Conservation (phyloP, 805 yeast genomes). For the Pichia eremophila region DNA sequence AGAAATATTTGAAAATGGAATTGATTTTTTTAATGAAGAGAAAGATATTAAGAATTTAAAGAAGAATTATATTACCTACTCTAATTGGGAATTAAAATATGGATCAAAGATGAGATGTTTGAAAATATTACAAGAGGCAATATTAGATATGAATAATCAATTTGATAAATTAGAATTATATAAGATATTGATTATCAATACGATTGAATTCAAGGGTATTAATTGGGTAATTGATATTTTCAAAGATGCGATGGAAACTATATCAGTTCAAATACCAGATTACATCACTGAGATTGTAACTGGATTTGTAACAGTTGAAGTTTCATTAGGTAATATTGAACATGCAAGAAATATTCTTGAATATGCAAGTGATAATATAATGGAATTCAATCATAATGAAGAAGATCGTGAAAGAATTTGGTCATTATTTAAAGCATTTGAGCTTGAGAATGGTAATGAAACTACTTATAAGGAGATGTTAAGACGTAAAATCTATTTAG, state of each 20-base stretch:
- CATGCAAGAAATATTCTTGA: conserved; percentile 57
- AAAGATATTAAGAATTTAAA: conserved; percentile 31
- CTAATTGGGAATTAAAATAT: conserved; percentile 48
- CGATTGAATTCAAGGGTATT: conserved; percentile 31
- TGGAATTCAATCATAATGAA: conserved; percentile 22
- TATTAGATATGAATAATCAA: conserved; percentile 22
- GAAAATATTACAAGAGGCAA: conserved; percentile 36
- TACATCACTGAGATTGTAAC: conserved; percentile 34
- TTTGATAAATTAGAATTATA: conserved; percentile 32
- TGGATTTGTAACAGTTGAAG: conserved; percentile 53
- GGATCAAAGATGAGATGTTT: conserved; percentile 46
- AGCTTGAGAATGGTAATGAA: conserved; percentile 61
- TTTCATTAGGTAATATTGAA: conserved; percentile 36
- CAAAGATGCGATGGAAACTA: conserved; percentile 37
- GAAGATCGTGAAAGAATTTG: conserved; percentile 35
- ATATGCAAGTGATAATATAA: conserved; percentile 39
- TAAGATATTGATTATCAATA: conserved; percentile 34
- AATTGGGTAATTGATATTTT: conserved; percentile 39
- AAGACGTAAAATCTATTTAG: conserved; percentile 39
- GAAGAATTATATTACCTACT: conserved; percentile 44
- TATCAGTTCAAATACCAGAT: conserved; percentile 21
- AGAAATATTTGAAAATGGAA: conserved; percentile 65
- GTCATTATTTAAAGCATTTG: conserved; percentile 69
- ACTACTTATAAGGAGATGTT: conserved; percentile 67
- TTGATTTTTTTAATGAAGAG: conserved; percentile 22